Evolutionary conservation across 306 rosid species (phyloP).

Genomic region (Acacia melanoxylon): DNA sequence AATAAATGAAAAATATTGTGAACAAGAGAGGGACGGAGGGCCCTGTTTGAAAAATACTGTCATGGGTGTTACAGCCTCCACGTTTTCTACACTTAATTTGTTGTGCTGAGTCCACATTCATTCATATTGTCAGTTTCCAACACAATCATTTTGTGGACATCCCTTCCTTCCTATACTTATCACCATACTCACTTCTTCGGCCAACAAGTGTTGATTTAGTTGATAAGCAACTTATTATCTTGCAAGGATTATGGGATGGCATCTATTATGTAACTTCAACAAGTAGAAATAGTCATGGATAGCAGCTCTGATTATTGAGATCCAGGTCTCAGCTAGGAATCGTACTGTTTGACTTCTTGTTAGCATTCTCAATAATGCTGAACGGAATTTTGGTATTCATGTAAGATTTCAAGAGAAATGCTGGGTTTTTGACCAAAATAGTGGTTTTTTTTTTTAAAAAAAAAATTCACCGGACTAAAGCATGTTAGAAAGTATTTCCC

Average conservation of each 20-base stretch:
- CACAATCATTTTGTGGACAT: background rate
- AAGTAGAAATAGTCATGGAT: too few relatives aligned
- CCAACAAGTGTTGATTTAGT: background rate
- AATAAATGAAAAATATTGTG: constrained; percentile 5
- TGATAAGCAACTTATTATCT: too few relatives aligned
- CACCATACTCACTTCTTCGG: background rate
- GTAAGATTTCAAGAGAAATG: background rate
- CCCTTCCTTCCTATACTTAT: too few relatives aligned
- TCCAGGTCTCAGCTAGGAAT: background rate
- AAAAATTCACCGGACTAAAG: too few relatives aligned
- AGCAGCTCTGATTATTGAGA: background rate
- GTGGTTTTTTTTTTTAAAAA: too few relatives aligned
- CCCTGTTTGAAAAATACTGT: constrained; percentile 41
- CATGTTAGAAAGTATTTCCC: too few relatives aligned
- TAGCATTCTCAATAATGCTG: background rate
- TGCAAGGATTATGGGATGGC: too few relatives aligned
- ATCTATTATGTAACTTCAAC: too few relatives aligned
- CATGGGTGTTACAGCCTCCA: constrained; percentile 38
- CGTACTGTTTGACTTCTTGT: background rate
- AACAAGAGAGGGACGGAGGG: constrained; percentile 23
- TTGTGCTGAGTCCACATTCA: background rate
- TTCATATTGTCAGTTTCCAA: background rate
- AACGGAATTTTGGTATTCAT: background rate
- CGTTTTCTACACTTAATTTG: constrained; percentile 13
- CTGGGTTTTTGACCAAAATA: too few relatives aligned